Percentiles rank a stretch among this genome's conserved stretches.
Conservation (phyloP, 2,329 filamentous ascomycete species). For the Hypoxylon sp. region DNA sequence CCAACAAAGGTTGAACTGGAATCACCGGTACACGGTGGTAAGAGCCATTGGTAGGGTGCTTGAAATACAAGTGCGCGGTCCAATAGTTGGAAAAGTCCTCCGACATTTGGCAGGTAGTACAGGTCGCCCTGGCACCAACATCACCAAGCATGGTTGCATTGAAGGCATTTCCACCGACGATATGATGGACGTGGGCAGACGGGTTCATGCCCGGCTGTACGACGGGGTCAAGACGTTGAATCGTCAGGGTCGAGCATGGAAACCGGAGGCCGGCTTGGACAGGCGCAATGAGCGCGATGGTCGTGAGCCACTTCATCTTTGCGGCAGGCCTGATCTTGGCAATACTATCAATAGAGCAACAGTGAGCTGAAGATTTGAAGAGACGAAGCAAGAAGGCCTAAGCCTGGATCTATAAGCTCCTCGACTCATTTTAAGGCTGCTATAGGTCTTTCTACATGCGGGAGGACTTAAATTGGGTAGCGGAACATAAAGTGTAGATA, state of each 20-base stretch:
- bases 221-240: slow-evolving; percentile 53
- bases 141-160: slow-evolving; percentile 52
- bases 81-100: slow-evolving; percentile 54
- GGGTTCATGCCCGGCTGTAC: slow-evolving; percentile 51
- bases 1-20: slow-evolving; percentile 49
- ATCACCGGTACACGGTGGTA: slow-evolving; percentile 52
- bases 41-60: slow-evolving; percentile 53
- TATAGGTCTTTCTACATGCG: slow-evolving; percentile 4
- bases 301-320: slow-evolving; percentile 51
- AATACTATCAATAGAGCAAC: slow-evolving; percentile 17
- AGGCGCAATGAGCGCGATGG: slow-evolving; percentile 49
- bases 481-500: slow-evolving; percentile 20
- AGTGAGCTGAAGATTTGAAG: slow-evolving; percentile 22
- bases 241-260: slow-evolving; percentile 52
- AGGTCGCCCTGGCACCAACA: slow-evolving; percentile 50
- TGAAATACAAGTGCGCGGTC: slow-evolving; percentile 54
- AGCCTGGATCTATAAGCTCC: slow-evolving; percentile 21
- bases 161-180: slow-evolving; percentile 54
- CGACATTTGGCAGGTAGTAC: slow-evolving; percentile 52
- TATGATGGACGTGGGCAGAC: slow-evolving; percentile 53
- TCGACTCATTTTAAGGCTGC: slow-evolving; percentile 24
- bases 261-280: slow-evolving; percentile 53
- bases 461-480: slow-evolving; percentile 17
- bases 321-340: slow-evolving; percentile 26
- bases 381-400: slow-evolving; percentile 10